Conservation (phyloP, 164 flowering plant species). For the Annona cherimola region DNA sequence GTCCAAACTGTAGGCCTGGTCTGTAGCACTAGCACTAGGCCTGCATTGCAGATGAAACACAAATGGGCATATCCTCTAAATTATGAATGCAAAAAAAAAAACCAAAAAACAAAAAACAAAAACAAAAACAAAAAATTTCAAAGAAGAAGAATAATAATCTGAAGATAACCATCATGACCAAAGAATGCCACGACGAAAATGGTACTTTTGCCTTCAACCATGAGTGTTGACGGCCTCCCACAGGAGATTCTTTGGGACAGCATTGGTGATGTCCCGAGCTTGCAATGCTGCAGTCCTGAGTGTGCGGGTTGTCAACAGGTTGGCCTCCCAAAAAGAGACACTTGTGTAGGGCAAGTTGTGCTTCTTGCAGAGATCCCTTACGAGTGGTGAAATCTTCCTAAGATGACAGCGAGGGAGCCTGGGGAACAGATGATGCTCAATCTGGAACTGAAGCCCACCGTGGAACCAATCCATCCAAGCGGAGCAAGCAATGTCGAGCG, state of each 20-base stretch:
- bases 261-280: conserved; percentile 45
- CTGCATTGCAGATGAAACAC: neutral
- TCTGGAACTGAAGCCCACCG: conserved; percentile 69
- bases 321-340: conserved; percentile 52
- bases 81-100: too few relatives aligned
- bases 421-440: conserved; percentile 73
- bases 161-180: neutral
- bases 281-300: conserved; percentile 55
- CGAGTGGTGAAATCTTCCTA: conserved; percentile 49
- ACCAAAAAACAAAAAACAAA: neutral
- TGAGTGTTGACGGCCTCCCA: conserved; percentile 79
- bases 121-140: neutral
- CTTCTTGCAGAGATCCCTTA: conserved; percentile 61
- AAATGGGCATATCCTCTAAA: neutral
- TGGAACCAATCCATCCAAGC: conserved; percentile 71
- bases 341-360: conserved; percentile 55
- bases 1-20: neutral
- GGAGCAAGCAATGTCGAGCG: conserved; percentile 43
- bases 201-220: conserved; percentile 31
- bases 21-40: neutral
- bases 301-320: conserved; percentile 39
- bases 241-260: conserved; percentile 41
- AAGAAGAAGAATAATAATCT: neutral
- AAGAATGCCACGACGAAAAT: neutral
- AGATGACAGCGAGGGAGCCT: conserved; percentile 57